These are phyloP conservation scores for Diaporthe australafricana DNA, from an alignment of 2,329 filamentous ascomycete species.

Conservation along the genomic window DNA sequence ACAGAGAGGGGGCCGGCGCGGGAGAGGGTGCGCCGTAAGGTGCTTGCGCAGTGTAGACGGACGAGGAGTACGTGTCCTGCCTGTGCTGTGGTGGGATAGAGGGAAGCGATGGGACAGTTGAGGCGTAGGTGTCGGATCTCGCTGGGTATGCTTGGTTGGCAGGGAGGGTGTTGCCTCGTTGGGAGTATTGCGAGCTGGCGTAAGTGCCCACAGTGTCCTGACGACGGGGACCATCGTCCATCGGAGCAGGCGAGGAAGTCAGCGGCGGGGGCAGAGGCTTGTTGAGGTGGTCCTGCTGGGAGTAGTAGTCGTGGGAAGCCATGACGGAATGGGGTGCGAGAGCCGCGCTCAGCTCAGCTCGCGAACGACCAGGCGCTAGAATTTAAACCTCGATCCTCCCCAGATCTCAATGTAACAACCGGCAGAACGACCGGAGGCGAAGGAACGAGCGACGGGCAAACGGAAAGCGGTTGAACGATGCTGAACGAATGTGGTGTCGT, in stretches of 20 bases:
- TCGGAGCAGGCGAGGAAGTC: conserved; percentile 34
- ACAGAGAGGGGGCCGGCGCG: conserved; percentile 47
- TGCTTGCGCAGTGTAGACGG: conserved; percentile 47
- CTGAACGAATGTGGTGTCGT: conserved; percentile 13
- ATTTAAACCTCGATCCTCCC: conserved; percentile 3
- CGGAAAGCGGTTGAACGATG: background rate
- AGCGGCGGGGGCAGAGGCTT: conserved; percentile 36
- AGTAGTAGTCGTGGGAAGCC: conserved; percentile 76
- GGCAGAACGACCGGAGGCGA: background rate
- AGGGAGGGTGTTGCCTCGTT: conserved; percentile 53
- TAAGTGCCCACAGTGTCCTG: conserved; percentile 30
- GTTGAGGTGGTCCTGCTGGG: conserved; percentile 41
- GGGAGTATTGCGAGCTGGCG: conserved; percentile 38
- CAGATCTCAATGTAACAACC: conserved; percentile 26
- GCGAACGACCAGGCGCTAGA: conserved; percentile 20
- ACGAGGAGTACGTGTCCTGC: conserved; percentile 35
- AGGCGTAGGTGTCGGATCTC: conserved; percentile 31
- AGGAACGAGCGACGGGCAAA: conserved; percentile 1
- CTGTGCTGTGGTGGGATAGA: conserved; percentile 29
- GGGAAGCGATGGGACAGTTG: conserved; percentile 22
- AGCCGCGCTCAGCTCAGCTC: conserved; percentile 38
- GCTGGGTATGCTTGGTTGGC: conserved; percentile 37
- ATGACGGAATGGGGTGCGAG: conserved; percentile 52
- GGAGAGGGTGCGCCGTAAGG: conserved; percentile 56
- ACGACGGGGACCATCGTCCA: conserved; percentile 32